Conservation (phyloP, 106 monocot genomes). For the Dendrobium officinale region DNA sequence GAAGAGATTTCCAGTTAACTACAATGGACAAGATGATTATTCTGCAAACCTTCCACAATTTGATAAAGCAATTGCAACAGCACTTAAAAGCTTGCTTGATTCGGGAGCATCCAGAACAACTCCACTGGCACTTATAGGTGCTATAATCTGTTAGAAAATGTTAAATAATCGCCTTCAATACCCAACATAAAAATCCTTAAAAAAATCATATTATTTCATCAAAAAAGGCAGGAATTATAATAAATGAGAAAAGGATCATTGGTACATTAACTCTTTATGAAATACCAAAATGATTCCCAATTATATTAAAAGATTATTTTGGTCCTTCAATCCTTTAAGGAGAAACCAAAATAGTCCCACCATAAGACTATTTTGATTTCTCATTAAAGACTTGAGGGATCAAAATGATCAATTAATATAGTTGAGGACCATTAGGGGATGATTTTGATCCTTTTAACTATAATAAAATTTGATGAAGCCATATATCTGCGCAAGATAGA, state of each 20-base stretch:
- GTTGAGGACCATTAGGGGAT: too few species aligned
- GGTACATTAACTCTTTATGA: too few species aligned
- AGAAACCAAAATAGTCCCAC: too few species aligned
- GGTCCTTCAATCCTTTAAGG: too few species aligned
- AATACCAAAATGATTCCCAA: too few species aligned
- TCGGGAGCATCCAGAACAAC: conserved; percentile 93
- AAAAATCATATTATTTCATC: background rate
- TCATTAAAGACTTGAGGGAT: too few species aligned
- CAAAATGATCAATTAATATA: too few species aligned
- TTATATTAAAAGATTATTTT: too few species aligned
- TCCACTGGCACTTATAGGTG: conserved; percentile 84
- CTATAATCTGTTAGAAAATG: conserved; percentile 51
- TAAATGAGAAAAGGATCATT: background rate
- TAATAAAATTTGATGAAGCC: background rate
- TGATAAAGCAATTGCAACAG: conserved; percentile 91
- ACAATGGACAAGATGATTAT: background rate
- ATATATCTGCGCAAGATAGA: background rate
- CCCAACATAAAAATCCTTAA: background rate
- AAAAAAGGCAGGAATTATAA: background rate
- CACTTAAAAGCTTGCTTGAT: conserved; percentile 87
- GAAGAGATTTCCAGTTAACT: background rate
- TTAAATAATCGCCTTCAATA: conserved; percentile 5
- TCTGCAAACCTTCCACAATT: conserved; percentile 78
- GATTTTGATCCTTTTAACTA: too few species aligned
- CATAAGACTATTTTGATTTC: too few species aligned